Base-by-base conservation (phyloP, 2,329 filamentous ascomycete genomes). In the Exophiala xenobiotica region DNA sequence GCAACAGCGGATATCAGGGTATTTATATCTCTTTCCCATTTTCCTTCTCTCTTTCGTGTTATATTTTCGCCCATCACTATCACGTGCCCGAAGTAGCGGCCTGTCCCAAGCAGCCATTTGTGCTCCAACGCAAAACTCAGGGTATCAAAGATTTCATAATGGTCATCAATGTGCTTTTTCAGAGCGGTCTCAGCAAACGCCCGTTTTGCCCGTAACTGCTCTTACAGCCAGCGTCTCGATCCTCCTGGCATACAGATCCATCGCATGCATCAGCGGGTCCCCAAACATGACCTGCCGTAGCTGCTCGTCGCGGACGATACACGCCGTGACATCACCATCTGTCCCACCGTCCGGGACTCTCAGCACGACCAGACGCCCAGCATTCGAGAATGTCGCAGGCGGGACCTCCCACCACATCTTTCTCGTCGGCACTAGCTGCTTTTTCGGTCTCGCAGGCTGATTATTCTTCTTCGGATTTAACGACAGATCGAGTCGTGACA, bases 251-350 rank as follows among this genome's bases (percentile, higher is more conserved):
- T 95, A 95, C 16, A 93, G 64, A 53, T 75, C 81, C 90, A 95
- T 95, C 60, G 83, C 76, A 70, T 95, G 90, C 65, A 83, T 86
- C 37, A 89, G 74, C 0, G 88, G 87, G 65, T 95, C 89, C 0
- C 90, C 90, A 79, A 90, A 95, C 3, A 95, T 75, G 0, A 90
- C 78, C 1, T 75, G 78, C 19, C 86, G 74, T 44, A 95, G 68
- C 64, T 87, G 75, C 37, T 85, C 80, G 57, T 93, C 87, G 0
- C 74, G 79, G 6, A 85, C 79, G 7, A 83, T 77, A 55, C 85
- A 84, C 1, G 88, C 88, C 40, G 87, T 79, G 0, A 90, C 79
- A 3, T 82, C 80, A 42, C 85, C 78, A 11, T 46, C 33, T 7
- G 65, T 74, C 77, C 58, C 73, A 72, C 12, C 45, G 7, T 51